phyloP scores from a whole-genome alignment of 2,329 filamentous ascomycete species.

The Rugonectria rugulosa region DNA sequence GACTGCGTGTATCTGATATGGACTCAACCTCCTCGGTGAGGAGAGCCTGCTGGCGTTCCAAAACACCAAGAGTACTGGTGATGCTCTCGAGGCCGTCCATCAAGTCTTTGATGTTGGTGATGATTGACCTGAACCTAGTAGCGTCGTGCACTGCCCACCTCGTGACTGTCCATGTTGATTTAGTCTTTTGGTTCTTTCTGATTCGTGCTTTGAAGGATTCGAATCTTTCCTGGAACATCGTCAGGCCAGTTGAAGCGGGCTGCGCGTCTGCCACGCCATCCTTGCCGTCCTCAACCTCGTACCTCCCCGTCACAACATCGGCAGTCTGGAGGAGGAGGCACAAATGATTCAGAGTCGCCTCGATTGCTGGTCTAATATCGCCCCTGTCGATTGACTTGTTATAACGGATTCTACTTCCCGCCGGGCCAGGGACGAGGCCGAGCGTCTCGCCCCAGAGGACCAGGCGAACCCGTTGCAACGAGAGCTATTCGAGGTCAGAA shows the following conservation, averaged over 20 bases:
- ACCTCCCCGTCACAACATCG: background rate
- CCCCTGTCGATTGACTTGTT: background rate
- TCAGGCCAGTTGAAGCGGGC: background rate
- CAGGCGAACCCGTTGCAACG: constrained; percentile 6
- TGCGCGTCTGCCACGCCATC: background rate
- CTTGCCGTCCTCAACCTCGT: background rate
- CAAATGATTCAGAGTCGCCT: background rate
- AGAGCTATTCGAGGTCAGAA: background rate
- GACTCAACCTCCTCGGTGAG: background rate
- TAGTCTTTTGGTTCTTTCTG: background rate
- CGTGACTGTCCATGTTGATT: constrained; percentile 1
- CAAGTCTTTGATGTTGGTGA: background rate
- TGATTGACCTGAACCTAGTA: background rate
- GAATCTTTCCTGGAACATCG: constrained; percentile 1
- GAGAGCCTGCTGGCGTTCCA: background rate
- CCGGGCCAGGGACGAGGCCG: background rate
- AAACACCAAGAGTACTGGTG: background rate
- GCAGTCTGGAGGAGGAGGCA: background rate
- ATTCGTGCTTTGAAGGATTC: background rate
- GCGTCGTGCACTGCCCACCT: background rate
- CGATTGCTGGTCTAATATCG: background rate
- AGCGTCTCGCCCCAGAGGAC: constrained; percentile 9
- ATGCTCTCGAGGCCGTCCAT: background rate
- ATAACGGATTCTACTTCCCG: background rate
- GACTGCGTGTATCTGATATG: background rate